These are phyloP conservation scores for Caryopteris hybrid DNA, from an alignment of 305 asterid genomes.

Conservation along the genomic window DNA sequence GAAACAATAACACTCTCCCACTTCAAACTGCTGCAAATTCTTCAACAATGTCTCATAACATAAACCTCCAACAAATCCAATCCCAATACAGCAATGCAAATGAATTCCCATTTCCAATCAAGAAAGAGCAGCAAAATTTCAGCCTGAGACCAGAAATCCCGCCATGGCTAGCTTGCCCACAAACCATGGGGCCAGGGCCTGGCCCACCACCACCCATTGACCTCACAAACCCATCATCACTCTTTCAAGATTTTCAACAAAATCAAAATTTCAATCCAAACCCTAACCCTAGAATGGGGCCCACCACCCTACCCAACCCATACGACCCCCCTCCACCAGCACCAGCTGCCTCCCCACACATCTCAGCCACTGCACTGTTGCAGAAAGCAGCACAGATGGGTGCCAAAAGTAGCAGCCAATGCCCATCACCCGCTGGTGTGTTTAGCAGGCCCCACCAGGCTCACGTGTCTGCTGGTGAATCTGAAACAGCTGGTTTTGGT, in stretches of 20 bases:
- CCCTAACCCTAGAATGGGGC: constrained; percentile 50
- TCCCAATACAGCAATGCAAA: constrained; percentile 28
- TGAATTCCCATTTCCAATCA: constrained; percentile 30
- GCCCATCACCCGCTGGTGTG: constrained; percentile 29
- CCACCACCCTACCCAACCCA: constrained; percentile 24
- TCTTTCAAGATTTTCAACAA: constrained; percentile 33
- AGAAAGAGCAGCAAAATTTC: constrained; percentile 47
- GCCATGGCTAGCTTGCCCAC: constrained; percentile 41
- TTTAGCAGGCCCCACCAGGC: constrained; percentile 39
- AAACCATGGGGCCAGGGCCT: constrained; percentile 20
- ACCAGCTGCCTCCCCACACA: constrained; percentile 41
- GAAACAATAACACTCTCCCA: constrained; percentile 15
- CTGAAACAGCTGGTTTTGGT: constrained; percentile 29
- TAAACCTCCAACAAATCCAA: constrained; percentile 29
- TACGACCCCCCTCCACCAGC: constrained; percentile 26
- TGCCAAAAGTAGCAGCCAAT: constrained; percentile 30
- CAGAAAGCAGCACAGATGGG: constrained; percentile 65
- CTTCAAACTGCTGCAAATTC: neutral
- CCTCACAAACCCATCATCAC: constrained; percentile 32
- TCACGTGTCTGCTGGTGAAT: constrained; percentile 45
- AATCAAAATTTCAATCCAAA: constrained; percentile 21
- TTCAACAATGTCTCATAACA: constrained; percentile 17
- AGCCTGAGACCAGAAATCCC: constrained; percentile 34
- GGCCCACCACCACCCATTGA: constrained; percentile 21
- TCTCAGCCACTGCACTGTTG: constrained; percentile 67